Evolutionary conservation across 1,139 yeast species (phyloP).

Genomic region (Fermentozyma sake): DNA sequence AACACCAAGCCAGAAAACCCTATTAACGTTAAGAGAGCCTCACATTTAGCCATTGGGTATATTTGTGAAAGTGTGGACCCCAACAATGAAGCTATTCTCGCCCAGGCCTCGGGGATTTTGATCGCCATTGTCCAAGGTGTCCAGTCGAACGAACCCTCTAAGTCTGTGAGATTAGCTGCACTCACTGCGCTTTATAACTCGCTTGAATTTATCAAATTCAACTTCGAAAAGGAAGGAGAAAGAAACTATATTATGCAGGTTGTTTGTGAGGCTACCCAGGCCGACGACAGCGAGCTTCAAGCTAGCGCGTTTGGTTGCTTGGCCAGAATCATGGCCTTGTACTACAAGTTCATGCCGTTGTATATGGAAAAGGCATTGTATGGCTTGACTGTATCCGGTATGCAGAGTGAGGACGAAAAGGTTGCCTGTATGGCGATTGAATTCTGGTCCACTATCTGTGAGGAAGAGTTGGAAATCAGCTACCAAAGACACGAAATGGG

Average conservation of each 20-base stretch:
- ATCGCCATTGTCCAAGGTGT: slow-evolving; percentile 98
- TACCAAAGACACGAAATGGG: slow-evolving; percentile 60
- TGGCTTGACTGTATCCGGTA: slow-evolving; percentile 84
- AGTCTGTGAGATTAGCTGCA: slow-evolving; percentile 80
- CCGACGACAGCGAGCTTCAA: slow-evolving; percentile 74
- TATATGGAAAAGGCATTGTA: slow-evolving; percentile 97
- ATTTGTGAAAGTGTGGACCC: slow-evolving; percentile 95
- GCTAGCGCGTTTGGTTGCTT: slow-evolving; percentile 95
- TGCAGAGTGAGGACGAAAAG: slow-evolving; percentile 80
- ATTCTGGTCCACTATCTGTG: slow-evolving; percentile 97
- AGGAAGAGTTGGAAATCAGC: slow-evolving; percentile 84
- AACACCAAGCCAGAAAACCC: slow-evolving; percentile 79
- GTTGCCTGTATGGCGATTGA: slow-evolving; percentile 99
- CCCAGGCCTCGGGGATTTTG: slow-evolving; percentile 87
- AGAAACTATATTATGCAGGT: slow-evolving; percentile 97
- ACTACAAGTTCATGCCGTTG: slow-evolving; percentile 84
- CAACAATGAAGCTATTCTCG: slow-evolving; percentile 67
- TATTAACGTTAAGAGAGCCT: slow-evolving; percentile 76
- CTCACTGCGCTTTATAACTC: slow-evolving; percentile 89
- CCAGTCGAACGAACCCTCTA: slow-evolving; percentile 71
- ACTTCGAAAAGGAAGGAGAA: slow-evolving; percentile 91
- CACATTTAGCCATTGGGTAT: slow-evolving; percentile 86
- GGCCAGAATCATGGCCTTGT: slow-evolving; percentile 86
- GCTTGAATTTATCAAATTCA: slow-evolving; percentile 79
- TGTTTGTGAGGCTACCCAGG: slow-evolving; percentile 96